phyloP scores from a whole-genome alignment of 306 rosid genomes.

The Lagenaria siceraria region DNA sequence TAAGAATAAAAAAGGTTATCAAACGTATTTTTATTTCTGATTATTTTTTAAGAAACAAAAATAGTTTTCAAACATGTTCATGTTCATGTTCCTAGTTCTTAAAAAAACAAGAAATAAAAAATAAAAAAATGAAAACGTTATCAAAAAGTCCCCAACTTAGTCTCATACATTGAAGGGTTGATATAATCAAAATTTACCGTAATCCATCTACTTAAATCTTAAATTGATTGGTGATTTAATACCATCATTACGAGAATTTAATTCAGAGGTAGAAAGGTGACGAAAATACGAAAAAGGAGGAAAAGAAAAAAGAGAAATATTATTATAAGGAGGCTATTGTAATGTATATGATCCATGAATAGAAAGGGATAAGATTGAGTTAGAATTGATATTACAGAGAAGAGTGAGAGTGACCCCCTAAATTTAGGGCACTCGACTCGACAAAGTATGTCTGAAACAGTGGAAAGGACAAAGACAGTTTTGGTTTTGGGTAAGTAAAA shows the following conservation, averaged over 20 bases:
- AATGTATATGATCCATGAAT: neutral
- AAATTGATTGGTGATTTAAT: too few species aligned
- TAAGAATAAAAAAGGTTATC: too few species aligned
- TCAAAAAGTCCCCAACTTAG: too few species aligned
- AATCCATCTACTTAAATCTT: too few species aligned
- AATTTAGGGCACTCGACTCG: conserved; percentile 41
- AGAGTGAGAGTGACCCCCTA: conserved; percentile 33
- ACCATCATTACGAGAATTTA: neutral
- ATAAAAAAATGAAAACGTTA: too few species aligned
- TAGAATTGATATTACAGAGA: conserved; percentile 7
- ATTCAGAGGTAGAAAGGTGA: neutral
- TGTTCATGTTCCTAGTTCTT: too few species aligned
- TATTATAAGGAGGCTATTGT: neutral
- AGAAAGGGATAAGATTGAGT: neutral
- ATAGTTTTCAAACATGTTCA: too few species aligned
- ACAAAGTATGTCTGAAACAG: conserved; percentile 39
- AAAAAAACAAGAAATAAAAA: too few species aligned
- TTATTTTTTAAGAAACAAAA: too few species aligned
- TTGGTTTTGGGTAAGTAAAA: neutral
- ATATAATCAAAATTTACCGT: too few species aligned
- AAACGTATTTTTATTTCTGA: too few species aligned
- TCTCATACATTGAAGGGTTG: too few species aligned
- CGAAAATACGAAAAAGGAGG: neutral
- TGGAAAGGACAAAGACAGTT: conserved; percentile 22
- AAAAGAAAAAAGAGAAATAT: neutral